These are phyloP conservation scores for Inonotus hispidus DNA, from an alignment of 1,284 basidiomycete genomes.

Conservation along the genomic window DNA sequence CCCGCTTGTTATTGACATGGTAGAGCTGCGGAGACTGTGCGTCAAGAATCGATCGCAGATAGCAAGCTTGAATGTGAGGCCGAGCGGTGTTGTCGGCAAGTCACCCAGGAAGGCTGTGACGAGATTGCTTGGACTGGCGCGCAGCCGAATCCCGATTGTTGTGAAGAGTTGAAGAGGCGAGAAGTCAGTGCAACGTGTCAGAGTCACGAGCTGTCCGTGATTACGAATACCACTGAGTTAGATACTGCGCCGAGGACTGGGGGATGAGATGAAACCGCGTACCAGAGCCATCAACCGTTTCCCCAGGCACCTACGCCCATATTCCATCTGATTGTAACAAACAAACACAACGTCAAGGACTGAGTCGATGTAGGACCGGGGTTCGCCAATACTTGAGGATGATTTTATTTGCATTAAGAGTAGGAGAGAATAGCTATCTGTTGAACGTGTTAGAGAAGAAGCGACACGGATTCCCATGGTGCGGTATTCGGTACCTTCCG, in stretches of 20 bases:
- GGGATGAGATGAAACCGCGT: slow-evolving; percentile 8
- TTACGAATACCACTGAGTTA: neutral
- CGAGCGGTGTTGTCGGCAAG: slow-evolving; percentile 9
- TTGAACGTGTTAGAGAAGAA: neutral
- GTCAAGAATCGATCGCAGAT: slow-evolving; percentile 16
- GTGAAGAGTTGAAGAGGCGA: slow-evolving; percentile 5
- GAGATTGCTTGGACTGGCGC: neutral
- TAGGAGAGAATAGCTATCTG: slow-evolving; percentile 53
- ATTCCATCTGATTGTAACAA: slow-evolving; percentile 41
- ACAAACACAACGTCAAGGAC: slow-evolving; percentile 53
- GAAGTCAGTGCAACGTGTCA: slow-evolving; percentile 42
- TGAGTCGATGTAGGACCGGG: slow-evolving; percentile 52
- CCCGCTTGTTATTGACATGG: neutral
- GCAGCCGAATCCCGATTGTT: slow-evolving; percentile 7
- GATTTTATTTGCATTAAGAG: slow-evolving; percentile 62
- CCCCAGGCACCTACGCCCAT: slow-evolving; percentile 39
- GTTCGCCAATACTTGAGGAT: slow-evolving; percentile 35
- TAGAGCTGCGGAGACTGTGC: slow-evolving; percentile 3
- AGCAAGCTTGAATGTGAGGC: slow-evolving; percentile 6
- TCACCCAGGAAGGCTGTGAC: slow-evolving; percentile 4
- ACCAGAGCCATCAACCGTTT: slow-evolving; percentile 48
- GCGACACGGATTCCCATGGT: neutral
- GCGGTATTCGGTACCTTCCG: slow-evolving; percentile 28
- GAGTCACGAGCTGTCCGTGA: slow-evolving; percentile 46
- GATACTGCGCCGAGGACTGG: neutral